Conservation (phyloP, 176 grass and related monocot genomes). For the Lolium multiflorum region DNA sequence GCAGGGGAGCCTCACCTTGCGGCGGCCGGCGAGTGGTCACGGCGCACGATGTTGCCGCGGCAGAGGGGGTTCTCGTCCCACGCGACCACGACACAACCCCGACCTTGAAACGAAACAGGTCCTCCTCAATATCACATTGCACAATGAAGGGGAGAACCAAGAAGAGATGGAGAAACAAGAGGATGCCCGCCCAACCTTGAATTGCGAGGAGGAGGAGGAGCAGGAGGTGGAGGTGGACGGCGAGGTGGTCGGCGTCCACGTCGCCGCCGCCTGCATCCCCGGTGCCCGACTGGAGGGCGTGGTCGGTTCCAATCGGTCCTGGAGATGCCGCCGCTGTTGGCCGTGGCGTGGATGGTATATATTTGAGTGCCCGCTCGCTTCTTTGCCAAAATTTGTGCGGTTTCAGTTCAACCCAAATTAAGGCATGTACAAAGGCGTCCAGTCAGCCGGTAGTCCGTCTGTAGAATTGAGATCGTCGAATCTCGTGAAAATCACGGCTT, state of each 20-base stretch:
- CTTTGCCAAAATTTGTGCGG: conserved; percentile 21
- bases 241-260: background rate
- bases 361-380: background rate
- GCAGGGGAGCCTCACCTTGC: conserved; percentile 31
- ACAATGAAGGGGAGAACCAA: background rate
- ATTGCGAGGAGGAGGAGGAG: conserved; percentile 17
- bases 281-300: conserved; percentile 12
- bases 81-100: background rate
- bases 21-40: background rate
- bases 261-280: conserved; percentile 30
- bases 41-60: conserved; percentile 23
- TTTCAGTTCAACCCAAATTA: background rate
- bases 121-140: background rate
- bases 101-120: conserved; percentile 17
- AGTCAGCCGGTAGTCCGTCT: too few relatives aligned
- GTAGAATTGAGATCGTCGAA: too few relatives aligned
- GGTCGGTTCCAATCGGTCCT: conserved; percentile 31
- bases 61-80: conserved; percentile 35
- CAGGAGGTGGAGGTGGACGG: background rate
- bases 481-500: too few relatives aligned
- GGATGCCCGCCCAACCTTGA: conserved; percentile 20
- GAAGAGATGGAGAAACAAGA: background rate
- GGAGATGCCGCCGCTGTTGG: conserved; percentile 25
- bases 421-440: background rate
- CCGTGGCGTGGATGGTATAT: background rate